Evolutionary conservation across 768 basidiomycete species (phyloP).

Genomic region (Leucocoprinus leucothites): DNA sequence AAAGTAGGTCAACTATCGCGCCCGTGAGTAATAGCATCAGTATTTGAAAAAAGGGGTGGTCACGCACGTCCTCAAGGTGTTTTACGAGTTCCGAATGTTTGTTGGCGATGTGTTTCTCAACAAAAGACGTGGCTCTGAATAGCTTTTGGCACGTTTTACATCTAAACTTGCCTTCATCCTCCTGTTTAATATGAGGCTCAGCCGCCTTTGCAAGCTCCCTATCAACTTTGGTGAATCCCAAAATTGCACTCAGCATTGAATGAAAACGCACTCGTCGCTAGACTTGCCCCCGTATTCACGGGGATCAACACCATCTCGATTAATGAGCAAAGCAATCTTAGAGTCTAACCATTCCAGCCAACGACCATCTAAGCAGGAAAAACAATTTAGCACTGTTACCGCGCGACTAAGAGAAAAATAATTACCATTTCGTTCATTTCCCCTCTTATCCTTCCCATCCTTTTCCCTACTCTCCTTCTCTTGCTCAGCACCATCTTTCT

Average conservation of each 20-base stretch:
- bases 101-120: constrained; percentile 95
- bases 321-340: constrained; percentile 79
- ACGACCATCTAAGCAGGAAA: constrained; percentile 59
- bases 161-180: constrained; percentile 95
- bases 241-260: neutral
- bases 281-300: constrained; percentile 87
- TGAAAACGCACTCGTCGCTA: constrained; percentile 69
- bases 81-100: constrained; percentile 90
- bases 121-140: constrained; percentile 95
- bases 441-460: constrained; percentile 35
- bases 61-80: constrained; percentile 73
- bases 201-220: constrained; percentile 83
- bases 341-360: constrained; percentile 90
- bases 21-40: neutral
- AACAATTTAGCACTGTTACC: constrained; percentile 10
- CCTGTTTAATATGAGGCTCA: constrained; percentile 84
- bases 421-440: constrained; percentile 21
- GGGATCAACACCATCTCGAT: constrained; percentile 78
- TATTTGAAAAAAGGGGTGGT: neutral
- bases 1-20: constrained; percentile 74
- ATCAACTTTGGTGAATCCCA: constrained; percentile 13
- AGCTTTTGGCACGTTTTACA: constrained; percentile 97
- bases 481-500: constrained; percentile 31
- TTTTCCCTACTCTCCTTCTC: constrained; percentile 23
- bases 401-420: constrained; percentile 11